Conservation (phyloP, 495 filamentous ascomycete genomes). For the Aspergillus saccharolyticus region DNA sequence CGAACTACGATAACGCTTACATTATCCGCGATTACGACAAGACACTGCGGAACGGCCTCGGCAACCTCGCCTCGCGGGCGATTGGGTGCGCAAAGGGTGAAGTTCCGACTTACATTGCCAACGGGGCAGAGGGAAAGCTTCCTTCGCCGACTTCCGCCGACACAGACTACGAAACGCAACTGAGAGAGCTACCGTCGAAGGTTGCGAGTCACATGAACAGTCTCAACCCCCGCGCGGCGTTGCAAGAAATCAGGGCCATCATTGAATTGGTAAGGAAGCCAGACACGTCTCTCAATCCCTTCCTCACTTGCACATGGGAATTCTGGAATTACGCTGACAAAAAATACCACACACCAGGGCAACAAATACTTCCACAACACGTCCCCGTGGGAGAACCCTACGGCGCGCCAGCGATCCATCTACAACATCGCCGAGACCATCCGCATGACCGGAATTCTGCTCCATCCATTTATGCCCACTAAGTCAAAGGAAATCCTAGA, state of each 20-base stretch:
- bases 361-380: constrained; percentile 61
- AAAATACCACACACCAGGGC: constrained; percentile 47
- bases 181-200: constrained; percentile 31
- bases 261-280: constrained; percentile 48
- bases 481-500: constrained; percentile 73
- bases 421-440: constrained; percentile 73
- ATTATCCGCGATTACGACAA: constrained; percentile 78
- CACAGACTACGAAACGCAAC: constrained; percentile 26
- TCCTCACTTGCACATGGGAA: background rate
- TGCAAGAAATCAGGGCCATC: constrained; percentile 61
- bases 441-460: constrained; percentile 72
- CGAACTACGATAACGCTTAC: constrained; percentile 74
- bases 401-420: constrained; percentile 48
- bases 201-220: constrained; percentile 57
- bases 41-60: constrained; percentile 63
- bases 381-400: constrained; percentile 53
- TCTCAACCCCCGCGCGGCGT: constrained; percentile 57
- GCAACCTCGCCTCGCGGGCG: constrained; percentile 71
- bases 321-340: background rate
- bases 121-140: constrained; percentile 31
- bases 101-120: constrained; percentile 49
- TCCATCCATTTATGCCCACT: constrained; percentile 88
- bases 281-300: background rate
- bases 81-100: constrained; percentile 63
- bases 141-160: constrained; percentile 26